Evolutionary conservation across 176 grass and related monocot species (phyloP).

Genomic region (Aegilops speltoides): DNA sequence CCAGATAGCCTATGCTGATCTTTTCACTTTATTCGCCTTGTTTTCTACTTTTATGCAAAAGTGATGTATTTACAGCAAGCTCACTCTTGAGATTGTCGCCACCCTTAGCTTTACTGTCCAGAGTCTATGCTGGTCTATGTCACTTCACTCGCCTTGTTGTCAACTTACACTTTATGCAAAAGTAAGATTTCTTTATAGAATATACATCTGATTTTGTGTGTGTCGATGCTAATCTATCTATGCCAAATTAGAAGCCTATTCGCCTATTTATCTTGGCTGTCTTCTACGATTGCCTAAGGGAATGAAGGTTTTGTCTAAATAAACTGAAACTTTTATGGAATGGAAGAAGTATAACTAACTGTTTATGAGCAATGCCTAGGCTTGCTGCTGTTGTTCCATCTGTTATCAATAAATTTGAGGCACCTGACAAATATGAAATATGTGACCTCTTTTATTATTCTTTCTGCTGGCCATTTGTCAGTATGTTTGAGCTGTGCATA

Average conservation of each 20-base stretch:
- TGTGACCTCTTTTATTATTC: not conserved
- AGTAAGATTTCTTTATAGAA: not conserved
- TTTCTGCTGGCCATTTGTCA: not conserved
- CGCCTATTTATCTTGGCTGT: not conserved
- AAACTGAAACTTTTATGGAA: not conserved
- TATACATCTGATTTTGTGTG: not conserved
- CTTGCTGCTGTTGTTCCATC: not conserved
- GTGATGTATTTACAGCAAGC: not conserved
- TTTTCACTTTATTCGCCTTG: conserved; percentile 22
- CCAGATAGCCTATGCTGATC: not conserved
- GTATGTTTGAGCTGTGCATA: not conserved
- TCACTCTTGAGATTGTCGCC: not conserved
- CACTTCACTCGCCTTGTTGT: conserved; percentile 15
- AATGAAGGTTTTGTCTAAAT: not conserved
- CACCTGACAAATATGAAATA: not conserved
- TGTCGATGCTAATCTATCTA: not conserved
- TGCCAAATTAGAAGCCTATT: not conserved
- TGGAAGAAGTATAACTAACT: not conserved
- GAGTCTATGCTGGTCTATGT: conserved; percentile 2
- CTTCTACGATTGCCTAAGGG: not conserved
- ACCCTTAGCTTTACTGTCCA: not conserved
- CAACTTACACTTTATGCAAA: conserved; percentile 24
- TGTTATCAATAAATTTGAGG: not conserved
- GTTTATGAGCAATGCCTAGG: not conserved
- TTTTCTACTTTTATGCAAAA: conserved; percentile 21